Percentiles rank a stretch among this genome's conserved stretches.
Evolutionary conservation across 2,329 filamentous ascomycete species (phyloP).

Genomic region (Epicoccum sorghinum): DNA sequence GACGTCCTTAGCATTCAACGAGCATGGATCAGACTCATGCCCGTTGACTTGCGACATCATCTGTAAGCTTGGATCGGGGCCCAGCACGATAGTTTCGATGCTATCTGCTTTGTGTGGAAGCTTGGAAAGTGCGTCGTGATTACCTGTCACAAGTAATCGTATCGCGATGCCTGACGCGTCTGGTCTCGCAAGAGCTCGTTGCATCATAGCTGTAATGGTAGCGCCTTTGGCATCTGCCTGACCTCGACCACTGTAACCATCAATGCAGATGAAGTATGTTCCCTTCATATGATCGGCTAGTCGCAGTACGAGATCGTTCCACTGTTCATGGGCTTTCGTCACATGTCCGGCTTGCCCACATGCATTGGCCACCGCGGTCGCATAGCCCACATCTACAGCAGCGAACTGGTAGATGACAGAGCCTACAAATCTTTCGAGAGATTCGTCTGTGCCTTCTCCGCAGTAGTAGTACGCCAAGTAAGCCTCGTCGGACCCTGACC

Average conservation of each 20-base stretch:
- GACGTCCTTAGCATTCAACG: background rate
- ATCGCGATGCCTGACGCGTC: too few relatives aligned
- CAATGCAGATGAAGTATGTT: slow-evolving; percentile 22
- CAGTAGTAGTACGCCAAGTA: slow-evolving; percentile 25
- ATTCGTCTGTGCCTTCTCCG: slow-evolving; percentile 15
- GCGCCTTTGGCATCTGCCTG: background rate
- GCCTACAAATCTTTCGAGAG: slow-evolving; percentile 20
- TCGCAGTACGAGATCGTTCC: slow-evolving; percentile 4
- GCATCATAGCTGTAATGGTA: background rate
- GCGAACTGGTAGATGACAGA: slow-evolving; percentile 24
- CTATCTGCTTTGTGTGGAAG: too few relatives aligned
- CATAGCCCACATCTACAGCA: slow-evolving; percentile 15
- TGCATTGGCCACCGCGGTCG: slow-evolving; percentile 13
- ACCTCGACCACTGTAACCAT: slow-evolving; percentile 10
- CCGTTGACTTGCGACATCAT: too few relatives aligned
- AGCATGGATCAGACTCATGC: background rate
- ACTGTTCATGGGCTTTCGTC: background rate
- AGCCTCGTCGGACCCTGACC: background rate
- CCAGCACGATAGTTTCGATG: too few relatives aligned
- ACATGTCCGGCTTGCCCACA: background rate
- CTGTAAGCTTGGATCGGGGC: too few relatives aligned
- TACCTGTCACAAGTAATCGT: background rate
- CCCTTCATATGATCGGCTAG: slow-evolving; percentile 17
- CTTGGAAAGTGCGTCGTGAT: background rate
- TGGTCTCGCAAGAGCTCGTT: too few relatives aligned